Evolutionary conservation across 768 basidiomycete species (phyloP), one percentile per base, ranked within the genome.

Genomic region (Collybia mongolica): DNA sequence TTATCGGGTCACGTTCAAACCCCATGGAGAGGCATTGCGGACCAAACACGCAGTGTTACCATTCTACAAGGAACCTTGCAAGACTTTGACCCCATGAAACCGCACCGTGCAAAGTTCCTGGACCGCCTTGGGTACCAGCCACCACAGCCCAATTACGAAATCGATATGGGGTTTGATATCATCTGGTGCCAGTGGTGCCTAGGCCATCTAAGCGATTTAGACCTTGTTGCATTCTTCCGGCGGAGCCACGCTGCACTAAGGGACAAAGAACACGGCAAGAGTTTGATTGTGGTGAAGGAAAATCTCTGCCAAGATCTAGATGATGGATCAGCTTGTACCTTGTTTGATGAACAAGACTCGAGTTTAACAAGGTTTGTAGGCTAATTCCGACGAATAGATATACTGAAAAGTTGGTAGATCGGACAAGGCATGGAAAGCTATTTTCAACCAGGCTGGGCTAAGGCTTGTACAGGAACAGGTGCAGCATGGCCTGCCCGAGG

Each of bases 151-250:
- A 60, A 62, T 35, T 69, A 72, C 28, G 82, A 79, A 44, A 80
- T 80, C 28, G 63, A 72, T n/a, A 69, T 74, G 39, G 81, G 80
- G 1, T 98, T 93, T 68, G 96, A 99, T 67, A 80, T 94, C 46
- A 80, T 96, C 50, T 94, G 92, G 95, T 92, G 91, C 60, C 96
- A 99, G 66, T 98, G 96, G 96, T 96, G 95, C 71, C 77, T 98
- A 14, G 90, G 92, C 2, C 90, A 95, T 71, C 75, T 97, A 51
- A 80, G 75, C 48, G 84, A 95, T 63, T 61, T 64, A 6, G 90
- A 96, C 63, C 79, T 98, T 19, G 77, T 92, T 22, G 65, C 71
- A 2, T 98, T 98, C 70, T 76, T 98, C 56, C 71, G 75, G 56
- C 74, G 84, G 41, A 77, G 85, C 53, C 74, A 76, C 41, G 70